phyloP scores from a whole-genome alignment of 345 rosid species.

The Citrus mangshanensis region DNA sequence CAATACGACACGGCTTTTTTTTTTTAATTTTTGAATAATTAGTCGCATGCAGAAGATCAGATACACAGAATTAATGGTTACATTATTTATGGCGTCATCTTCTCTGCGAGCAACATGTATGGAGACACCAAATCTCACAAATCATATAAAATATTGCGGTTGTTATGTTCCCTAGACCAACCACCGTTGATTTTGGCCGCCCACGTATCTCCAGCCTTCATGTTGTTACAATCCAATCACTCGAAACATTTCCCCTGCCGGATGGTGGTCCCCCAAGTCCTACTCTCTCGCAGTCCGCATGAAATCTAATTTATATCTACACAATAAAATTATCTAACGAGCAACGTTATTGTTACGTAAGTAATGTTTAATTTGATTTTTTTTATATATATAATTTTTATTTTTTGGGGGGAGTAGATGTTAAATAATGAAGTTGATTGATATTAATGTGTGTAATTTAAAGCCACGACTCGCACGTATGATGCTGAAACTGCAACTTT shows the following conservation, averaged over 20 bases:
- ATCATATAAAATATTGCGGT: neutral
- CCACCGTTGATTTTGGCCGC: conserved; percentile 1
- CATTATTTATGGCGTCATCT: neutral
- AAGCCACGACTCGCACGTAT: no score
- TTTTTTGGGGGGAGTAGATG: no score
- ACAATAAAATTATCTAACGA: no score
- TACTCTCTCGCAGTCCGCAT: neutral
- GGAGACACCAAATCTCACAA: neutral
- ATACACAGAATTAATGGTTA: neutral
- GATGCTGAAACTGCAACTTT: no score
- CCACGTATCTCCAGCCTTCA: neutral
- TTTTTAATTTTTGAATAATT: neutral
- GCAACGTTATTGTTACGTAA: no score
- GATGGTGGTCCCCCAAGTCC: neutral
- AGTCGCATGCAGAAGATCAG: conserved; percentile 4
- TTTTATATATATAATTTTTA: no score
- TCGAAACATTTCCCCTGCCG: neutral
- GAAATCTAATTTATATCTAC: no score
- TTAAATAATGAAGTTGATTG: no score
- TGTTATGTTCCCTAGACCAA: neutral
- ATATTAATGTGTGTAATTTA: no score
- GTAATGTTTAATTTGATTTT: no score
- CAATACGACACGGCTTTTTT: no score
- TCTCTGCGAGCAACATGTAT: neutral
- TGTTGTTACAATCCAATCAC: neutral